Conservation (phyloP, 163 green algal genomes). For the Scenedesmus sp. region DNA sequence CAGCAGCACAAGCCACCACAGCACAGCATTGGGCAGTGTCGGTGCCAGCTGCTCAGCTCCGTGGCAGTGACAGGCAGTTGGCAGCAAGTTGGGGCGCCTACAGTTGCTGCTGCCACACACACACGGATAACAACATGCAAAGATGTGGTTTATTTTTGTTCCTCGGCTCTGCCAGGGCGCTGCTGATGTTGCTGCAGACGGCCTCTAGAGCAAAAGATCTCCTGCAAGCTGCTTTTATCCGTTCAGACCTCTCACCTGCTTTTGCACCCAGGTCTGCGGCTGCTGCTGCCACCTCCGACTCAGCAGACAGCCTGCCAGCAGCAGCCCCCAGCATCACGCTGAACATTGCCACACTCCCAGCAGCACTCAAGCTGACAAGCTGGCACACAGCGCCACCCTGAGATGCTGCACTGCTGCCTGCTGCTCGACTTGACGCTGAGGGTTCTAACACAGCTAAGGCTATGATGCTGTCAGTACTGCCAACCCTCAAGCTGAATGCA, state of each 20-base stretch:
- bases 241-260: slow-evolving; percentile 35
- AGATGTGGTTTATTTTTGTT: too few relatives aligned
- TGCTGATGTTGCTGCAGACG: too few relatives aligned
- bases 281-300: slow-evolving; percentile 3
- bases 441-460: not conserved
- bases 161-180: too few relatives aligned
- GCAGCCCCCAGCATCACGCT: slow-evolving; percentile 47
- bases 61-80: not conserved
- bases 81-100: too few relatives aligned
- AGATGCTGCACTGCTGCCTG: not conserved
- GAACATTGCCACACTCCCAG: slow-evolving; percentile 61
- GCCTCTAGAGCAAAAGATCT: too few relatives aligned
- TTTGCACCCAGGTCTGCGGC: slow-evolving; percentile 43
- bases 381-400: slow-evolving; percentile 36
- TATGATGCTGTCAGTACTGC: not conserved
- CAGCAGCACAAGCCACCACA: not conserved
- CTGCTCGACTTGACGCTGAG: not conserved
- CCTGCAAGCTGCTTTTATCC: too few relatives aligned
- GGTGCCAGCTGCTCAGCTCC: not conserved
- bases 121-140: too few relatives aligned
- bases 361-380: slow-evolving; percentile 60
- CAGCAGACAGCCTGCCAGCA: not conserved
- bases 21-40: not conserved
- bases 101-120: too few relatives aligned
- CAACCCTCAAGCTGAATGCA: not conserved